phyloP scores from a whole-genome alignment of 225 moss, liverwort and hornwort species.

The Antitrichia curtipendula region DNA sequence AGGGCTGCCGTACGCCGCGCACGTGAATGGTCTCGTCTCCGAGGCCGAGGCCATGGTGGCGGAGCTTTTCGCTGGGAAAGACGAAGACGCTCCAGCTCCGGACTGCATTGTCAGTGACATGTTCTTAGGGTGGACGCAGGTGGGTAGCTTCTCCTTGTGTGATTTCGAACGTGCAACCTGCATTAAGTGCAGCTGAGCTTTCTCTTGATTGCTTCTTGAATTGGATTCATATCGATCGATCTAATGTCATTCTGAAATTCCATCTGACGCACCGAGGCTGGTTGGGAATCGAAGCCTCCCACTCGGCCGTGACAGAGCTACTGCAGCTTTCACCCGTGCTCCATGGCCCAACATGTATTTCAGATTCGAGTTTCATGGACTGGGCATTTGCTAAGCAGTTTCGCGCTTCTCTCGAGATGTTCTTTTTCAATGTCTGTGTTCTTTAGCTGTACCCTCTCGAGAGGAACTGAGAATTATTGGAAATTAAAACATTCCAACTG shows the following conservation, averaged over 20 bases:
- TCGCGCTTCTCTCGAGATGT: background rate
- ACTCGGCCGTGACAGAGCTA: background rate
- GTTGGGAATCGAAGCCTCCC: background rate
- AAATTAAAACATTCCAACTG: too few species aligned
- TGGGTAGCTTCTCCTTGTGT: background rate
- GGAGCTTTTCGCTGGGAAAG: background rate
- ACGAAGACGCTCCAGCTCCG: background rate
- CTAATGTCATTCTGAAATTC: background rate
- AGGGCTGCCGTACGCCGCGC: background rate
- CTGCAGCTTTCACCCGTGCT: background rate
- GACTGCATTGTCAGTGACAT: conserved; percentile 10
- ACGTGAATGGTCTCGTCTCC: background rate
- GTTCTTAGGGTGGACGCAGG: conserved; percentile 27
- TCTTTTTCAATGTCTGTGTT: background rate
- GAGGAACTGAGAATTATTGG: background rate
- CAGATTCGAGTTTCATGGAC: background rate
- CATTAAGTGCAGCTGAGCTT: background rate
- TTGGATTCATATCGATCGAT: background rate
- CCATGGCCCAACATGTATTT: background rate
- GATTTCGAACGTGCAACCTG: background rate
- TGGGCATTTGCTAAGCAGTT: background rate
- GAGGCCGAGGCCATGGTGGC: background rate
- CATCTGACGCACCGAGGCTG: background rate
- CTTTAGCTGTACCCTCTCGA: background rate
- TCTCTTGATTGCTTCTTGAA: background rate